A percentile compares a stretch with the other conserved stretches of the same genome.
Conservation (phyloP, 371 early-diverging fungal species). For the Mortierella sp. region DNA sequence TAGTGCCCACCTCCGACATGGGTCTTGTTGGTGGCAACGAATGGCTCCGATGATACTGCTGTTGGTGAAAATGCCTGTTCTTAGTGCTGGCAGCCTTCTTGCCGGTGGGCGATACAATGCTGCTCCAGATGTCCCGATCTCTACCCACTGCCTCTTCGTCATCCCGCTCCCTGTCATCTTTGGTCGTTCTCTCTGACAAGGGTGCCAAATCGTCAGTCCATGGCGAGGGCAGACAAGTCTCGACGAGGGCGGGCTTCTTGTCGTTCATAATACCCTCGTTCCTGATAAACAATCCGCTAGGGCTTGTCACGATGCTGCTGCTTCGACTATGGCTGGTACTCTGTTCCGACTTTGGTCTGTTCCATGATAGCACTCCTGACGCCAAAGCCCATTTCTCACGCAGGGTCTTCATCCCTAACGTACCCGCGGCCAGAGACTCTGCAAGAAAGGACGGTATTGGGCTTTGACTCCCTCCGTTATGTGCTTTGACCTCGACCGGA, state of each 20-base stretch:
- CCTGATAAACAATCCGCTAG: constrained; percentile 47
- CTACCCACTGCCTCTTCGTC: constrained; percentile 10
- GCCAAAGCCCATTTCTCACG: constrained; percentile 53
- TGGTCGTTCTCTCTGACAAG: constrained; percentile 3
- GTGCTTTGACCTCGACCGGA: constrained; percentile 4
- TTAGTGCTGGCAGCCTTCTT: constrained; percentile 8
- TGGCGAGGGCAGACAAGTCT: constrained; percentile 35
- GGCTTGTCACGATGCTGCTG: constrained; percentile 36
- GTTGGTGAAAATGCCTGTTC: not conserved
- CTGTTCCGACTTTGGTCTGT: constrained; percentile 24
- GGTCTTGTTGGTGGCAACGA: constrained; percentile 29
- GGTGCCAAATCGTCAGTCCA: constrained; percentile 20
- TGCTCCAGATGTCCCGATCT: constrained; percentile 32
- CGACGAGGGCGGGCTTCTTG: constrained; percentile 48
- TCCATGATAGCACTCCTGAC: constrained; percentile 49
- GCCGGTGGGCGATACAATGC: constrained; percentile 18
- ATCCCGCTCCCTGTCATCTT: constrained; percentile 19
- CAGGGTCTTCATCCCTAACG: constrained; percentile 43
- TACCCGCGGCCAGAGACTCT: constrained; percentile 46
- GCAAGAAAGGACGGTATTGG: constrained; percentile 48
- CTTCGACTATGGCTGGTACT: constrained; percentile 16
- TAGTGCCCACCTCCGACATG: constrained; percentile 39
- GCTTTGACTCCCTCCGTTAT: constrained; percentile 30
- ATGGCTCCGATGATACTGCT: not conserved
- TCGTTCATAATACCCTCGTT: constrained; percentile 48